Evolutionary conservation across 495 filamentous ascomycete genomes (phyloP).

Genomic region (Penicillium odoratum): DNA sequence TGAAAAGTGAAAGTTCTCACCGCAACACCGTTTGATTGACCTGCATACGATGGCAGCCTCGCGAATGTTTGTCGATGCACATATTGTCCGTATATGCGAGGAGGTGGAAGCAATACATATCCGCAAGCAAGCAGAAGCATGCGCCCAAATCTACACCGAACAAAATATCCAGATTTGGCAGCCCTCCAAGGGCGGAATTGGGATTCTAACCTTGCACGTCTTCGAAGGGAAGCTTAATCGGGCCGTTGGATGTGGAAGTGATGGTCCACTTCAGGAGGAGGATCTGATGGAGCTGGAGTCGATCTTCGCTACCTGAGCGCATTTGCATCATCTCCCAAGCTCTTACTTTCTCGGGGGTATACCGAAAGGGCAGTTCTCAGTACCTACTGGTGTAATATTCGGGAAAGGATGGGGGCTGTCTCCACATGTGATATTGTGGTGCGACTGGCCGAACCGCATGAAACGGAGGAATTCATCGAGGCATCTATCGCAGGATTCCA

Average conservation of each 20-base stretch:
- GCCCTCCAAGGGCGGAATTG: slow-evolving; percentile 8
- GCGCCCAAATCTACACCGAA: slow-evolving; percentile 8
- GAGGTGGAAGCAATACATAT: slow-evolving; percentile 12
- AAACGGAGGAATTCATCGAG: slow-evolving; percentile 12
- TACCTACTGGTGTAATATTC: slow-evolving; percentile 11
- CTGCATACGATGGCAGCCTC: slow-evolving; percentile 4
- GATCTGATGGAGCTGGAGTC: slow-evolving; percentile 12
- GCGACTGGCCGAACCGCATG: slow-evolving; percentile 2
- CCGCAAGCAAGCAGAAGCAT: slow-evolving; percentile 20
- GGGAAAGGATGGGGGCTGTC: not conserved
- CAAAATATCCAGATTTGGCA: slow-evolving; percentile 5
- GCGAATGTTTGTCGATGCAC: not conserved
- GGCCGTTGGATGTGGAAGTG: slow-evolving; percentile 16
- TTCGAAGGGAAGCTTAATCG: slow-evolving; percentile 19
- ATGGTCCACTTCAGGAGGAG: not conserved
- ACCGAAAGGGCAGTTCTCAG: slow-evolving; percentile 6
- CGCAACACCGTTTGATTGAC: too few species aligned
- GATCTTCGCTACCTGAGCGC: slow-evolving; percentile 14
- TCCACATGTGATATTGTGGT: not conserved
- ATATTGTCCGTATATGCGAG: slow-evolving; percentile 11
- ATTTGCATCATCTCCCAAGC: slow-evolving; percentile 5
- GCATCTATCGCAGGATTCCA: slow-evolving; percentile 16
- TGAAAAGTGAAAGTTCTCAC: not conserved
- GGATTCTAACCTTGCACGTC: slow-evolving; percentile 13
- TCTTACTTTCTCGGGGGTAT: slow-evolving; percentile 11